These are phyloP conservation scores for Tulasnella sp. DNA, from an alignment of 768 basidiomycete genomes.

Conservation along the genomic window DNA sequence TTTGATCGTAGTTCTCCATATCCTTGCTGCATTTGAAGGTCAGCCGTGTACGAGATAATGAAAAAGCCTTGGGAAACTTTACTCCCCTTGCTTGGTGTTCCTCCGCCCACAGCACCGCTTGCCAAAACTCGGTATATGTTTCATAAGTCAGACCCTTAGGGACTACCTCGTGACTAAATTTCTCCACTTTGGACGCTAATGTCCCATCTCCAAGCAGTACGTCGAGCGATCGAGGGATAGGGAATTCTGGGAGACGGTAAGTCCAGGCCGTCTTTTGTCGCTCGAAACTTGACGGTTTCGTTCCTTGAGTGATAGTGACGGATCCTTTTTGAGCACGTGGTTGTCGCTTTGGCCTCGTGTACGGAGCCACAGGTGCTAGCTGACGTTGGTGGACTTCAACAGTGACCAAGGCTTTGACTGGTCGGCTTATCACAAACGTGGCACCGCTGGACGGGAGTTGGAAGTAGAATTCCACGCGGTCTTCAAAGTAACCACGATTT, in stretches of 20 bases:
- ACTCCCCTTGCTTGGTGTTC: slow-evolving; percentile 33
- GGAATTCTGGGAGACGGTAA: slow-evolving; percentile 39
- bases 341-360: slow-evolving; percentile 30
- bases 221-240: slow-evolving; percentile 35
- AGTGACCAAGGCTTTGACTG: slow-evolving; percentile 12
- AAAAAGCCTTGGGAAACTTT: too few relatives aligned
- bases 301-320: slow-evolving; percentile 40
- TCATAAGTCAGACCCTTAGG: neutral
- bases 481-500: slow-evolving; percentile 23
- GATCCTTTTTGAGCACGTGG: slow-evolving; percentile 26
- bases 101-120: slow-evolving; percentile 47
- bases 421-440: slow-evolving; percentile 13
- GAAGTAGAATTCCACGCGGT: slow-evolving; percentile 23
- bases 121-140: slow-evolving; percentile 47
- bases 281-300: too few relatives aligned
- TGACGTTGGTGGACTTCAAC: slow-evolving; percentile 42
- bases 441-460: neutral
- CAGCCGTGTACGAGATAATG: neutral
- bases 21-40: neutral
- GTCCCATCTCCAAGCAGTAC: neutral
- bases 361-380: slow-evolving; percentile 47
- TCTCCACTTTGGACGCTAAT: neutral
- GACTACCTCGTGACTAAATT: neutral
- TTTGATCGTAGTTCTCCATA: neutral
- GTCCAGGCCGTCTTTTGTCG: slow-evolving; percentile 36